These are phyloP conservation scores for Tetracentron sinense DNA, from an alignment of 164 flowering plant species.

Conservation along the genomic window DNA sequence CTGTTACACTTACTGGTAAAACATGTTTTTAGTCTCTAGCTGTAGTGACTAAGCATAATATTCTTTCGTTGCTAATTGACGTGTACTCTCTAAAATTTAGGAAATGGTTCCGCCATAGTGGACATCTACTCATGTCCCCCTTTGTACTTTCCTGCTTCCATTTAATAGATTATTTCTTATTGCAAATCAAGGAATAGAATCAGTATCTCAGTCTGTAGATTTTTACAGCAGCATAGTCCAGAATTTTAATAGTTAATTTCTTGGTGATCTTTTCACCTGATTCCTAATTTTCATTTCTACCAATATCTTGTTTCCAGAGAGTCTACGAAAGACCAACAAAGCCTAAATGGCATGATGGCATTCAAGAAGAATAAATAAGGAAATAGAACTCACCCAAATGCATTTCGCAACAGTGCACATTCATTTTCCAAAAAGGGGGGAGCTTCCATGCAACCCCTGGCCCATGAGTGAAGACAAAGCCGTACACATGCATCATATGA, in stretches of 20 bases:
- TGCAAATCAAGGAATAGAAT: too few relatives aligned
- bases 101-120: too few relatives aligned
- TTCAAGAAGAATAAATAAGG: background rate
- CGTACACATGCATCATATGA: constrained; percentile 97
- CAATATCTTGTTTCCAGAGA: background rate
- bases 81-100: too few relatives aligned
- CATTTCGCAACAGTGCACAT: constrained; percentile 63
- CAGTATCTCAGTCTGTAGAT: too few relatives aligned
- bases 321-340: background rate
- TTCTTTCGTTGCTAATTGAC: too few relatives aligned
- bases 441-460: constrained; percentile 79
- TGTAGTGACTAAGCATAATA: too few relatives aligned
- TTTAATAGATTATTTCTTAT: too few relatives aligned
- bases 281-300: background rate
- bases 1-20: too few relatives aligned
- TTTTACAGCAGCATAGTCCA: background rate
- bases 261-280: background rate
- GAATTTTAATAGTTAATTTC: background rate
- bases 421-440: constrained; percentile 88
- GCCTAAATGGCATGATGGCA: background rate
- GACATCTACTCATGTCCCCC: too few relatives aligned
- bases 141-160: too few relatives aligned
- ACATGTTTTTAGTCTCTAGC: too few relatives aligned
- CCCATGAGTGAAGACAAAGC: constrained; percentile 94
- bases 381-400: constrained; percentile 64